Evolutionary conservation across 805 yeast genomes (phyloP), one percentile per base, ranked within the genome.

Genomic region (Pichia phayaonensis): DNA sequence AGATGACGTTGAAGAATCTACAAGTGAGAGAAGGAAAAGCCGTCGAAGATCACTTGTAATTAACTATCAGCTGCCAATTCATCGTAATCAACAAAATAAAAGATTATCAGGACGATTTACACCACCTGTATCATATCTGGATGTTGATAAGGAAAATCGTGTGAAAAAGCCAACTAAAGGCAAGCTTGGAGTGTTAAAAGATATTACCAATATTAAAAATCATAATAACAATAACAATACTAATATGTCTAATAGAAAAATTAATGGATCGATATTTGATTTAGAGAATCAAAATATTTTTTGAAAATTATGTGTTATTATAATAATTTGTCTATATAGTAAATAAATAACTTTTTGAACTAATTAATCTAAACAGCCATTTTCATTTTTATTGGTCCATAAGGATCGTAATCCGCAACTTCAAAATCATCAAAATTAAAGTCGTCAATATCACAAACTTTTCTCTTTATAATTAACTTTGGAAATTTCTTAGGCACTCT

Each of bases 371-470:
- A 94, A 27, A 94, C 99, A 64, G 97, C 90, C 99, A 94, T 94
- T 59, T 87, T 85, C 99, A 94, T 94, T 58, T 85, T 86, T 59
- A 94, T 92, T 54, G 81, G 82, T 2, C 80, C 77, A 61, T 88
- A 83, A 3, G 97, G 97, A 48, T 86, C 72, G 66, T 94, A 94
- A 48, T 79, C 87, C 3, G 71, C 70, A 44, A 94, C 81, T 60
- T 83, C 88, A 60, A 94, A 90, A 66, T 94, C 98, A 51, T 90
- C 97, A 59, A 72, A 86, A 59, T 74, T 77, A 73, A 94, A 94
- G 61, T 86, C 97, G 63, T 90, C 98, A 49, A 94, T 94, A 53
- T 75, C 68, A 18, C 70, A 72, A 12, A 92, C 81, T 8, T 81
- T 73, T 54, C 94, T 77, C 50, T 77, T 79, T 56, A 94, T 85